phyloP scores from a whole-genome alignment of 2,329 filamentous ascomycete genomes.

The Alternaria viburni region DNA sequence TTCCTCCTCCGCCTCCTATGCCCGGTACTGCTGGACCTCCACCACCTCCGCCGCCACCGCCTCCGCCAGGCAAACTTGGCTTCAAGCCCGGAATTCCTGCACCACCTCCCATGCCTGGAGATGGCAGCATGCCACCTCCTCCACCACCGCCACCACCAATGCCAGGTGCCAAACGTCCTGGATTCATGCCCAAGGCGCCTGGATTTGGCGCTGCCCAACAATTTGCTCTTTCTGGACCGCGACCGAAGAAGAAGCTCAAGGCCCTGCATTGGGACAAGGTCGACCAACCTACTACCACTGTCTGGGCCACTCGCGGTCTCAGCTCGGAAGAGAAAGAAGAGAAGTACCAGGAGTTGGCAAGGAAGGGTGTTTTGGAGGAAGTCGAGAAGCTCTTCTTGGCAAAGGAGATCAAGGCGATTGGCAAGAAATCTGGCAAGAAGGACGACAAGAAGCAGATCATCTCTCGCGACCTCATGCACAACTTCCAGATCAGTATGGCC shows the following conservation, averaged over 20 bases:
- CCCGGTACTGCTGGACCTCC: constrained; percentile 57
- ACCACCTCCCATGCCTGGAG: constrained; percentile 59
- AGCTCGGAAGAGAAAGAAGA: constrained; percentile 91
- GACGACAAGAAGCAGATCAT: constrained; percentile 98
- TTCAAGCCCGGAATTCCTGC: constrained; percentile 52
- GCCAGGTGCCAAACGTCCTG: constrained; percentile 65
- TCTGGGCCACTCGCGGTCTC: constrained; percentile 87
- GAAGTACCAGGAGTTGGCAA: constrained; percentile 91
- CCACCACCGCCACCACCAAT: constrained; percentile 66
- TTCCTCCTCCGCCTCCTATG: constrained; percentile 55
- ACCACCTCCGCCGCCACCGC: constrained; percentile 56
- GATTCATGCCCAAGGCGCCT: constrained; percentile 71
- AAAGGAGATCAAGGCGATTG: constrained; percentile 91
- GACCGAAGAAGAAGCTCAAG: constrained; percentile 99
- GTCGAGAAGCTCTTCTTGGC: constrained; percentile 97
- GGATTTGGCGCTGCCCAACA: constrained; percentile 61
- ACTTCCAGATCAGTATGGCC: constrained; percentile 76
- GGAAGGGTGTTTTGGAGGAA: constrained; percentile 94
- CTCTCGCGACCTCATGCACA: constrained; percentile 72
- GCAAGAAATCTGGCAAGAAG: constrained; percentile 74
- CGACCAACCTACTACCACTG: constrained; percentile 86
- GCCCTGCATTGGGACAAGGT: constrained; percentile 99
- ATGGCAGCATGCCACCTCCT: constrained; percentile 56
- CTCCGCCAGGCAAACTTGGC: constrained; percentile 55
- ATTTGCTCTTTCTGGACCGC: constrained; percentile 76